Percentiles rank a stretch among this genome's conserved stretches.
Evolutionary conservation across 495 filamentous ascomycete species (phyloP).

Genomic region (Aspergillus heteromorphus): DNA sequence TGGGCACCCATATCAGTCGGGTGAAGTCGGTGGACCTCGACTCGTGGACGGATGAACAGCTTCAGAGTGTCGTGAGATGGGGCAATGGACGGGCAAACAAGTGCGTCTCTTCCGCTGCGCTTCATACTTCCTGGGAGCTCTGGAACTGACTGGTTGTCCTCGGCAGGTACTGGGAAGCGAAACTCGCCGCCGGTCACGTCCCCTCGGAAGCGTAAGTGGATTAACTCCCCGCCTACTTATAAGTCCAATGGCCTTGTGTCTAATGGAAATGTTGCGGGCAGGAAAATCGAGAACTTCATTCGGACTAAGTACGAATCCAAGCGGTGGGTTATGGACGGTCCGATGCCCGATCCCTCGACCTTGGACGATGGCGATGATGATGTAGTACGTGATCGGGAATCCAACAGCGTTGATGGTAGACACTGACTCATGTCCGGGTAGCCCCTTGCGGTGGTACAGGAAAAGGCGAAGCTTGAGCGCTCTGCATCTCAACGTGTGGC

Average conservation of each 20-base stretch:
- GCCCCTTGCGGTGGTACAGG: conserved; percentile 69
- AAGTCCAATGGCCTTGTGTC: background rate
- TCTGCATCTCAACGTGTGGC: conserved; percentile 48
- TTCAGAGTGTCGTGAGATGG: conserved; percentile 88
- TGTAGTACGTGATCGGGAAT: conserved; percentile 45
- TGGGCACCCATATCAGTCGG: conserved; percentile 97
- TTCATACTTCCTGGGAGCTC: conserved; percentile 6
- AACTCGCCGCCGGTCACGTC: conserved; percentile 84
- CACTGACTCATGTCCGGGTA: conserved; percentile 27
- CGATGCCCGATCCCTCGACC: conserved; percentile 85
- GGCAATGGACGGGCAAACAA: conserved; percentile 94
- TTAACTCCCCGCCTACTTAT: conserved; percentile 3
- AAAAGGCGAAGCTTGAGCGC: conserved; percentile 64
- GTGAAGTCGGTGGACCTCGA: conserved; percentile 98
- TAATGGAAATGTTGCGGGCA: conserved; percentile 18
- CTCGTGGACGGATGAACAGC: conserved; percentile 96
- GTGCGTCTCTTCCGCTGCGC: conserved; percentile 36
- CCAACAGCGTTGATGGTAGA: background rate
- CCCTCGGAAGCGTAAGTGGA: conserved; percentile 77
- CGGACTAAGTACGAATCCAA: conserved; percentile 97
- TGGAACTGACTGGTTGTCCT: conserved; percentile 18
- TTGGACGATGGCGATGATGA: conserved; percentile 81
- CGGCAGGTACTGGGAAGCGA: conserved; percentile 86
- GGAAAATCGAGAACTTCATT: conserved; percentile 99
- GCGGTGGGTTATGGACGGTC: conserved; percentile 96